phyloP scores from a whole-genome alignment of 805 yeast genomes.

The Nakazawaea siamensis region DNA sequence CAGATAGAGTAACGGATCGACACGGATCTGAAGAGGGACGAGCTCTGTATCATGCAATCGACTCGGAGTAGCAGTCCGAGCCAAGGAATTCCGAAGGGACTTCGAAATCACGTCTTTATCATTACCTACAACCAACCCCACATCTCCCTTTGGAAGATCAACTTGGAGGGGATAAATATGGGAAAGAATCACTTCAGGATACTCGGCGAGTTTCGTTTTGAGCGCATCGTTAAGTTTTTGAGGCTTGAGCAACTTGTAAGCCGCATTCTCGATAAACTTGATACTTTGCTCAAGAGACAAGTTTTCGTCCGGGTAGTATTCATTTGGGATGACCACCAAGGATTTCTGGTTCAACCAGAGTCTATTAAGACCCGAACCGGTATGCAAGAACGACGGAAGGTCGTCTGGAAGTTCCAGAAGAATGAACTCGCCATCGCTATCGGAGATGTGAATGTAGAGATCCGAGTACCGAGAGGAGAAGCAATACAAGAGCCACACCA shows the following conservation, averaged over 20 bases:
- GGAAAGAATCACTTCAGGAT: constrained; percentile 23
- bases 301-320: constrained; percentile 24
- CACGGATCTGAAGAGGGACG: no score
- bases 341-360: constrained; percentile 41
- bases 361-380: constrained; percentile 38
- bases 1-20: no score
- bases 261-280: constrained; percentile 27
- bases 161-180: constrained; percentile 15
- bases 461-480: constrained; percentile 23
- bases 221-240: constrained; percentile 17
- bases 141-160: constrained; percentile 13
- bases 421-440: constrained; percentile 49
- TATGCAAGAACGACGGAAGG: constrained; percentile 31
- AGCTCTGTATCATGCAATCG: no score
- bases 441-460: constrained; percentile 36
- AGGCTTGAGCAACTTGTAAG: constrained; percentile 24
- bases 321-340: constrained; percentile 31
- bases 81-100: no score
- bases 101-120: no score
- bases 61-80: no score
- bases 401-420: constrained; percentile 39
- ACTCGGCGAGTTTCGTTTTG: constrained; percentile 12
- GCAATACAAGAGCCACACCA: constrained; percentile 30
- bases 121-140: no score
- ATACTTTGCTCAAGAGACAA: constrained; percentile 31